phyloP scores from a whole-genome alignment of 257 asterid species.

The Anisodus tanguticus region DNA sequence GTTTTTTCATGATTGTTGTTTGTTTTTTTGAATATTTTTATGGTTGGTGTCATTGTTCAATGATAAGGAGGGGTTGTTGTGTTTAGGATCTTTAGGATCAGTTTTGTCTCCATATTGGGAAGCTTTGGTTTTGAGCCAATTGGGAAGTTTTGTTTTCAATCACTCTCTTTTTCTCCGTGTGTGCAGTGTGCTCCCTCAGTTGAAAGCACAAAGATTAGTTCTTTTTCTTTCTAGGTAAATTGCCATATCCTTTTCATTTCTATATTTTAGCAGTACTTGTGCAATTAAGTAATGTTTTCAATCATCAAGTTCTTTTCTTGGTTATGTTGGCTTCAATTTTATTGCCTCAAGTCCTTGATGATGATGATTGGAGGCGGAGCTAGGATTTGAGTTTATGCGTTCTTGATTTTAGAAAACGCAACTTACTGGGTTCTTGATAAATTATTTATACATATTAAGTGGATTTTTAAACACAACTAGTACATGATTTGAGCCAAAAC shows the following conservation, averaged over 20 bases:
- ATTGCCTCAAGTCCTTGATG: constrained; percentile 19
- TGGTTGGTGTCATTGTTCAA: constrained; percentile 78
- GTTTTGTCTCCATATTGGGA: constrained; percentile 55
- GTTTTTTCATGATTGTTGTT: constrained; percentile 39
- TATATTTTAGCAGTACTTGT: constrained; percentile 10
- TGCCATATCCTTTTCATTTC: constrained; percentile 8
- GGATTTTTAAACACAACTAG: no score
- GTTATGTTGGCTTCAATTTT: neutral
- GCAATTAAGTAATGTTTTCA: neutral
- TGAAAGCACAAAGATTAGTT: constrained; percentile 40
- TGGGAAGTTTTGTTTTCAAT: constrained; percentile 44
- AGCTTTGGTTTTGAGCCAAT: constrained; percentile 25
- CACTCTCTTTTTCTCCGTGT: constrained; percentile 31
- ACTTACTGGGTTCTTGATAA: no score
- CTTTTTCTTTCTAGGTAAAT: constrained; percentile 47
- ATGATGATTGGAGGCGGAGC: neutral
- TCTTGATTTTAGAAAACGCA: no score
- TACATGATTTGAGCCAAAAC: no score
- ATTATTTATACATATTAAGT: no score
- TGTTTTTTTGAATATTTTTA: constrained; percentile 34
- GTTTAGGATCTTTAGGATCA: constrained; percentile 53
- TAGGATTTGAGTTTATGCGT: neutral
- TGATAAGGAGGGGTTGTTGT: constrained; percentile 65
- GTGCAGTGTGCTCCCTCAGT: constrained; percentile 37
- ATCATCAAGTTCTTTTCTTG: constrained; percentile 27